Conservation (phyloP, 306 rosid species). For the Calophaca sinica region DNA sequence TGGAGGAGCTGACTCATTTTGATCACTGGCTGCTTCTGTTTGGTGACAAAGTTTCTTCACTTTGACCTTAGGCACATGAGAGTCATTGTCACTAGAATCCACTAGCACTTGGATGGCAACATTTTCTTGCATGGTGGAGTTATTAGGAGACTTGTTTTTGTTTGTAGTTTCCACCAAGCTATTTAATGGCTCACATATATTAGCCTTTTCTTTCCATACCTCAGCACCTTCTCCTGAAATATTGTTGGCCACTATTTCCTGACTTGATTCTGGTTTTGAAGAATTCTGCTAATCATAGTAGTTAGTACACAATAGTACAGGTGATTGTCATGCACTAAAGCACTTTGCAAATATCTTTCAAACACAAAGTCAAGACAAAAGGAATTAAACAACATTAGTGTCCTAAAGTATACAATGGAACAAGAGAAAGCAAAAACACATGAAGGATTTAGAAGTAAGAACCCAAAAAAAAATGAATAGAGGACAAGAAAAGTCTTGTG, state of each 20-base stretch:
- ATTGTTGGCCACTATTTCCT: slow-evolving; percentile 37
- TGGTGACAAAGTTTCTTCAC: slow-evolving; percentile 25
- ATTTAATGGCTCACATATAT: slow-evolving; percentile 42
- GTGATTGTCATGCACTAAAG: slow-evolving; percentile 28
- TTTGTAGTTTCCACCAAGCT: slow-evolving; percentile 47
- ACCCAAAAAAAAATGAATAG: background rate
- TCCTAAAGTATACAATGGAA: background rate
- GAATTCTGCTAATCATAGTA: slow-evolving; percentile 47
- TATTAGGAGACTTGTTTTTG: slow-evolving; percentile 22
- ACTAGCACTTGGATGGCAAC: slow-evolving; percentile 25
- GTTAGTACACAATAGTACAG: slow-evolving; percentile 24
- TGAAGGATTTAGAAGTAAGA: background rate
- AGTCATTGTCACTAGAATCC: slow-evolving; percentile 40
- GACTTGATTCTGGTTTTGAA: slow-evolving; percentile 44
- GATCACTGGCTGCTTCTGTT: slow-evolving; percentile 20
- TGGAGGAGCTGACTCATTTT: slow-evolving; percentile 36
- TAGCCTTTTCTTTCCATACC: slow-evolving; percentile 41
- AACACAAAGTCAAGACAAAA: background rate
- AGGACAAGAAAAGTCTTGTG: slow-evolving; percentile 1
- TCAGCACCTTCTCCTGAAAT: slow-evolving; percentile 32
- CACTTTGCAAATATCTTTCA: slow-evolving; percentile 18
- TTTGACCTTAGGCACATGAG: slow-evolving; percentile 9
- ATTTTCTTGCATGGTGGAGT: slow-evolving; percentile 40
- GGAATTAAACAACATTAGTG: too few relatives aligned
- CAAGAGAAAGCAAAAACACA: background rate